A percentile compares a stretch with the other conserved stretches of the same genome.
Conservation (phyloP, 2,329 filamentous ascomycete genomes). For the Pseudogymnoascus pannorum region DNA sequence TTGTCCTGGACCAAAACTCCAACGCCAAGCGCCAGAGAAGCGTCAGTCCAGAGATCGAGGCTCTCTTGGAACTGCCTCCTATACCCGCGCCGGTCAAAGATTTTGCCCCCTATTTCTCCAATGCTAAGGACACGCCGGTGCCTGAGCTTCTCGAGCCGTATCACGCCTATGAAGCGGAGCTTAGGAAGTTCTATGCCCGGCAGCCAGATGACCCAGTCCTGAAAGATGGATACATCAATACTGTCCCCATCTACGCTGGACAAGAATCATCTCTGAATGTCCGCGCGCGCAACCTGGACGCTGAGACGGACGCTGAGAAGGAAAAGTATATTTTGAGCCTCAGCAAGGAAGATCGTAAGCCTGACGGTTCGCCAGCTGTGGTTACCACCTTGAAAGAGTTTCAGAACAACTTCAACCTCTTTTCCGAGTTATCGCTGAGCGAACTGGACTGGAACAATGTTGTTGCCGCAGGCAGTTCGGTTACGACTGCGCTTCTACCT, state of each 20-base stretch:
- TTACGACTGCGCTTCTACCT: slow-evolving; percentile 70
- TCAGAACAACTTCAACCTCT: slow-evolving; percentile 70
- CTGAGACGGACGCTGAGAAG: slow-evolving; percentile 53
- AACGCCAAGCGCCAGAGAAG: slow-evolving; percentile 5
- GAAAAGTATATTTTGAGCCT: slow-evolving; percentile 65
- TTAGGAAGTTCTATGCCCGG: slow-evolving; percentile 64
- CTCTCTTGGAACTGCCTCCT: slow-evolving; percentile 17
- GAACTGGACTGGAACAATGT: slow-evolving; percentile 80
- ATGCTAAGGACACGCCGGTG: slow-evolving; percentile 47
- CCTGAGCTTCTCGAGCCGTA: slow-evolving; percentile 56
- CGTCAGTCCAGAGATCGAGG: background rate
- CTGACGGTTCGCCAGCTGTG: slow-evolving; percentile 57
- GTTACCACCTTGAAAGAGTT: slow-evolving; percentile 64
- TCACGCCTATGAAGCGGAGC: slow-evolving; percentile 57
- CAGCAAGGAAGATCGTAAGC: slow-evolving; percentile 51
- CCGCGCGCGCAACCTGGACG: slow-evolving; percentile 50
- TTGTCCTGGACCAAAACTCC: background rate
- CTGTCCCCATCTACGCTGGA: slow-evolving; percentile 57
- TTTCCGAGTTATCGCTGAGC: slow-evolving; percentile 68
- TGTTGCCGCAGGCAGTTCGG: slow-evolving; percentile 72
- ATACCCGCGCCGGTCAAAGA: slow-evolving; percentile 20
- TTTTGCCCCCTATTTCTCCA: slow-evolving; percentile 42
- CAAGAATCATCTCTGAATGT: slow-evolving; percentile 51
- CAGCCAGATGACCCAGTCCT: slow-evolving; percentile 52
- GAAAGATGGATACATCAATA: slow-evolving; percentile 51